phyloP scores from a whole-genome alignment of 2,329 filamentous ascomycete species.

The Talaromyces sp. region DNA sequence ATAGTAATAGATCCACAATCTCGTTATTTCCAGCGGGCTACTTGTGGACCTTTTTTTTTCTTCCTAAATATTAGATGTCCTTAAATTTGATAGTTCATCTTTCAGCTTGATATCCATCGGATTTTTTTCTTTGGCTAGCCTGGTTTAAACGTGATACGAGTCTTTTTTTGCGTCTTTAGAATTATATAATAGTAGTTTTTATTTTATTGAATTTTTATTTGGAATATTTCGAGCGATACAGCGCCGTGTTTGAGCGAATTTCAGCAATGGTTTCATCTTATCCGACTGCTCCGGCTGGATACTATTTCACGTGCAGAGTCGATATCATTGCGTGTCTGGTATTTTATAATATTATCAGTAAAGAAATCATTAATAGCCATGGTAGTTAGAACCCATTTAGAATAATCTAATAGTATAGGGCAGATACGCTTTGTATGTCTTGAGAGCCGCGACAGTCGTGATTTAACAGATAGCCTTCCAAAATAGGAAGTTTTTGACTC shows the following conservation, averaged over 20 bases:
- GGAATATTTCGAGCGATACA: background rate
- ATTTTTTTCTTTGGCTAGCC: background rate
- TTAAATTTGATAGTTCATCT: background rate
- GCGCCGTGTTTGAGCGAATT: background rate
- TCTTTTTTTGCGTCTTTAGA: background rate
- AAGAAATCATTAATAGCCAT: too few species aligned
- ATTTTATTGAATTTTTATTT: background rate
- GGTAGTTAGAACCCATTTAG: too few species aligned
- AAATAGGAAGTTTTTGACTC: too few species aligned
- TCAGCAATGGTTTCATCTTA: background rate
- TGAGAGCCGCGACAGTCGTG: too few species aligned
- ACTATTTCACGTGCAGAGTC: too few species aligned
- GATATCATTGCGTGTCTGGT: too few species aligned
- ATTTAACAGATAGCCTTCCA: background rate
- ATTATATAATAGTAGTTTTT: background rate
- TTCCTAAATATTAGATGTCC: background rate
- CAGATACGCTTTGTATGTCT: too few species aligned
- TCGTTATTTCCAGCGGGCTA: too few species aligned
- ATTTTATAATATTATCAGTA: too few species aligned
- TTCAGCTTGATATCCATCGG: background rate
- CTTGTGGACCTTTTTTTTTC: background rate
- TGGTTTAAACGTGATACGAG: background rate
- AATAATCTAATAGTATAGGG: too few species aligned
- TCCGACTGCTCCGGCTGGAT: background rate
- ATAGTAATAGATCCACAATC: background rate